phyloP scores from a whole-genome alignment of 2,329 filamentous ascomycete genomes.

The Mollisiaceae sp. region DNA sequence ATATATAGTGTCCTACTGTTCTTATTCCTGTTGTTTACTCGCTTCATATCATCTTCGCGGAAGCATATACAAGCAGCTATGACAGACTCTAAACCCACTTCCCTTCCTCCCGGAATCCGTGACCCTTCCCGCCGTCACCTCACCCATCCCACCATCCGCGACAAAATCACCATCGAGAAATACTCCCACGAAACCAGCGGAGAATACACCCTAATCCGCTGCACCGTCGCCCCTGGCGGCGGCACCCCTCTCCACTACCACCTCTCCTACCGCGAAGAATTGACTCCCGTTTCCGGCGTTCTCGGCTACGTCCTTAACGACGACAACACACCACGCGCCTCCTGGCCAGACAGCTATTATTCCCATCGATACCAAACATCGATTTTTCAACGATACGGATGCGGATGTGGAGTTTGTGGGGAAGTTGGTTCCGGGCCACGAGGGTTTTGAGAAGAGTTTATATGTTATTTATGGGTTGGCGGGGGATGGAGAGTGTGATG shows the following conservation, averaged over 20 bases:
- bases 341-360: slow-evolving; percentile 16
- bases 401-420: slow-evolving; percentile 12
- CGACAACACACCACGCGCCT: background rate
- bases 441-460: slow-evolving; percentile 19
- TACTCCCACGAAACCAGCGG: slow-evolving; percentile 18
- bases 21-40: background rate
- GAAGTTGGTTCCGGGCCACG: slow-evolving; percentile 16
- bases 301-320: slow-evolving; percentile 2
- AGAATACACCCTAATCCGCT: slow-evolving; percentile 13
- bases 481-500: slow-evolving; percentile 19
- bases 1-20: background rate
- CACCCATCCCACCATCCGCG: slow-evolving; percentile 15
- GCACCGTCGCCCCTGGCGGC: slow-evolving; percentile 10
- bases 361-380: slow-evolving; percentile 18
- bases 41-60: background rate
- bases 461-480: slow-evolving; percentile 21
- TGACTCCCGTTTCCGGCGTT: slow-evolving; percentile 7
- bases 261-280: slow-evolving; percentile 14
- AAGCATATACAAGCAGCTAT: background rate
- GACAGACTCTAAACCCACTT: background rate
- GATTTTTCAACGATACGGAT: slow-evolving; percentile 16
- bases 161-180: slow-evolving; percentile 15
- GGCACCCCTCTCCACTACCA: slow-evolving; percentile 21
- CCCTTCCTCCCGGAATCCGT: slow-evolving; percentile 14
- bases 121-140: slow-evolving; percentile 15